Evolutionary conservation across 169 alveolate genomes (phyloP).

Genomic region (Toxoplasma gondii): DNA sequence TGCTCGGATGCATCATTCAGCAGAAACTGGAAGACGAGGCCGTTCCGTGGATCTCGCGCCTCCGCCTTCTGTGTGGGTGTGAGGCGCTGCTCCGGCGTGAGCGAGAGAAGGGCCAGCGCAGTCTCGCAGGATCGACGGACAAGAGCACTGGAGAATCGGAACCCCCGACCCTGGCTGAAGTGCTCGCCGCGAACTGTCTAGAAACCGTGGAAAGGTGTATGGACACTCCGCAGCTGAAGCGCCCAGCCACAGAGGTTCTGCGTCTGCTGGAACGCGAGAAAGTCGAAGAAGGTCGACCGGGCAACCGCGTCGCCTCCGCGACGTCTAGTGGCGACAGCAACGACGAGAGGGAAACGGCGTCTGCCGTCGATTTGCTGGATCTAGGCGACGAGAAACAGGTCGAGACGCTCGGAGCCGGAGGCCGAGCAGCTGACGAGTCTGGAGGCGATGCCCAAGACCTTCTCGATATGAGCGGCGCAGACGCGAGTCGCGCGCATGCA

Average conservation of each 20-base stretch:
- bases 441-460: too few relatives aligned
- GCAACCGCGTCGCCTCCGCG: not conserved
- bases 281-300: not conserved
- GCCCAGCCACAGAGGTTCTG: not conserved
- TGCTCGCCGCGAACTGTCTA: not conserved
- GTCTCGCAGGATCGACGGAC: not conserved
- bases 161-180: not conserved
- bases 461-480: too few relatives aligned
- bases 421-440: too few relatives aligned
- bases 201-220: not conserved
- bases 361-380: not conserved
- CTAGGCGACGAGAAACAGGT: not conserved
- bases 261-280: not conserved
- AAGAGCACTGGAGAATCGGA: not conserved
- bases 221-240: constrained; percentile 7
- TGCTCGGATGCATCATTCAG: not conserved
- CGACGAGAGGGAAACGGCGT: not conserved
- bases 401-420: too few relatives aligned
- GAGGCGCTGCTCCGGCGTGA: constrained; percentile 33
- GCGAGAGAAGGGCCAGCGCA: not conserved
- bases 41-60: not conserved
- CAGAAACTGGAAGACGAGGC: constrained; percentile 13
- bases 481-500: too few relatives aligned
- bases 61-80: constrained; percentile 6
- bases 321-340: not conserved